Evolutionary conservation across 1,284 basidiomycete species (phyloP), one percentile per base, ranked within the genome.

Genomic region (Inonotus obliquus): DNA sequence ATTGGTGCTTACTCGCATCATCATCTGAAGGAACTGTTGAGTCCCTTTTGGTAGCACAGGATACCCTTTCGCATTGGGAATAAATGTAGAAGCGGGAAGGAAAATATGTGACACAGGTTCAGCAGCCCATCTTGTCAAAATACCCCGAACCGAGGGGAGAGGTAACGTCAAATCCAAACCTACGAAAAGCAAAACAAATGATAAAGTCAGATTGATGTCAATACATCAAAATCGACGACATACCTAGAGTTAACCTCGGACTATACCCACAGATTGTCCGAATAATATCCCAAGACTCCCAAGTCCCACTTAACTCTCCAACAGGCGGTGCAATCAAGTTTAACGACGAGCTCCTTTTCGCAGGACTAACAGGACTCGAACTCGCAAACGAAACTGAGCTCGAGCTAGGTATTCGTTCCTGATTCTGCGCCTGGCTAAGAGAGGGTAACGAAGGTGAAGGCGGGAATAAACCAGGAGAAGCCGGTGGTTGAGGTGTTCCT

Each of bases 231-330:
- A 23, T 56, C 53, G 60, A 57, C 54, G 79, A 49, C 83, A 73
- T 68, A 96, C 94, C 89, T 54, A 96, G 73, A 1, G 88, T 88
- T 54, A 99, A 73, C 19, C 96, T 83, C 4, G 86, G 81, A 72
- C 89, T 89, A 73, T 96, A 96, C 57, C 87, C 87, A 74, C 96
- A 98, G 19, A 98, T 80, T 2, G 87, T 87, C 62, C 95, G 82
- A 63, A 99, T 92, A 52, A 88, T 83, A 73, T 98, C 96, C 97
- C 97, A 99, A 81, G 95, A 94, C 73, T 99, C 96, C 96, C 96
- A 99, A 1, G 91, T 93, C 4, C 85, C 86, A 69, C 90, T 89
- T 23, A 92, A 80, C 66, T 93, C 89, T 6, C 79, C 79, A 65
- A 81, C 82, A 56, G 78, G 74, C 57, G 78, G 74, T 14, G 71